Base-by-base conservation (phyloP, 192 early-diverging fungal genomes). In the Coemansia sp. region DNA sequence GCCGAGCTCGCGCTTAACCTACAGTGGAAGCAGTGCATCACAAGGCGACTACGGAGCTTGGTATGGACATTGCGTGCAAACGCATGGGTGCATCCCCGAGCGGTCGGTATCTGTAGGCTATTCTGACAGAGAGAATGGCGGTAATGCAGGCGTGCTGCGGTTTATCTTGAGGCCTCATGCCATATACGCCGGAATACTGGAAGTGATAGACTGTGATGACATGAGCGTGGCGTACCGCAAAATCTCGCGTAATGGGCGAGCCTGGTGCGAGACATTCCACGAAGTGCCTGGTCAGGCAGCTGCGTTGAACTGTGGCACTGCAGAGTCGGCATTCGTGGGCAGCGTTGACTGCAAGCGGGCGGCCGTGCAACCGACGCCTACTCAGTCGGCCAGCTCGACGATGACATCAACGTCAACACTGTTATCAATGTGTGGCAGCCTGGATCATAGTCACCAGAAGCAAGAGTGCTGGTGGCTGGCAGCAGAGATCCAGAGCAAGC, bases 251-350 rank as follows among this genome's bases (percentile, higher is more conserved):
- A 2, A 46, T 16, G 63, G 67, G 9, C 68, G 53, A 55, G 42
- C 60, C 16, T 73, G 78, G 78, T 62, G 69, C 24, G 65, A 74
- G 56, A 66, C 73, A 39, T 81, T 81, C 50, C 73, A 81, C 57
- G 31, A 68, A n/a, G 71, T 63, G 9, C 16, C 23, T 4, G 31
- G 7, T 3, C 40, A 58, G 9, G 46, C 59, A 39, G 26, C 18
- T 13, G 34, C 11, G 33, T 2, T 26, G 2, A 31, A 21, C 36
- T 38, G 14, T 7, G 7, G 36, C 21, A 26, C 51, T n/a, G 14
- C 7, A 16, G 51, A 2, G 51, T 26, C 51, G 16, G 26, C 51
- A 28, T 28, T 21, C 20, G 20, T 23, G 7, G 13, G 38, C 37
- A 21, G 62, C 45, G 59, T 42, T 33, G 24, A 3, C 24, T 18